Evolutionary conservation across 75 land plant species (phyloP), one percentile per base, ranked within the genome.

Genomic region (Larix kaempferi): DNA sequence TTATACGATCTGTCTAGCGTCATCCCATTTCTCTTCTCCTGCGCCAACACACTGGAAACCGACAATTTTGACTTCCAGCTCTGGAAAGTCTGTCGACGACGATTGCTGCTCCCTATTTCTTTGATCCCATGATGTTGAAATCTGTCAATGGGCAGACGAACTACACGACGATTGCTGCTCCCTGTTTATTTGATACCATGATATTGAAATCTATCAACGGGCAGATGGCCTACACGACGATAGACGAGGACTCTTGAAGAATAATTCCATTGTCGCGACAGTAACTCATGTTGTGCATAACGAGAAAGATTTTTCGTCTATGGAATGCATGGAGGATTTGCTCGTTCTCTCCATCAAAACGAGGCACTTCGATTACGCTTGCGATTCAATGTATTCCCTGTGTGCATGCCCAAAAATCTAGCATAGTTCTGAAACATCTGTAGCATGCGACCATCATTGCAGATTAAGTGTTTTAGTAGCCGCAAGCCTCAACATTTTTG

Each of bases 191-290:
- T n/a, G n/a, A n/a, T n/a, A n/a, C n/a, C n/a, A n/a, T n/a, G n/a
- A n/a, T n/a, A n/a, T n/a, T n/a, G n/a, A n/a, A n/a, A n/a, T n/a
- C n/a, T n/a, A n/a, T n/a, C n/a, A n/a, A n/a, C n/a, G n/a, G n/a
- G n/a, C n/a, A n/a, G n/a, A n/a, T n/a, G 39, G 23, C 83, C n/a
- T 89, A 90, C 85, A 61, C 86, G n/a, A 97, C 91, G n/a, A 74
- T 96, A 6, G 99, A 96, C 81, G 97, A 15, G 94, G 99, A 0
- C 82, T 94, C 3, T 94, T 94, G 19, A 91, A 94, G 99, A 92
- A 94, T 87, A 96, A 96, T 74, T 97, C 99, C 6, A 71, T 97
- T 1, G 91, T 94, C 25, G 93, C 95, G 2, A 97, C 99, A 66
- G 83, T 96, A 67, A 92, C 97, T n/a, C 97, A 94, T 75, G 99